A percentile compares a stretch with the other conserved stretches of the same genome.
These are phyloP conservation scores for Inga laurina DNA, from an alignment of 306 rosid genomes.

Conservation along the genomic window DNA sequence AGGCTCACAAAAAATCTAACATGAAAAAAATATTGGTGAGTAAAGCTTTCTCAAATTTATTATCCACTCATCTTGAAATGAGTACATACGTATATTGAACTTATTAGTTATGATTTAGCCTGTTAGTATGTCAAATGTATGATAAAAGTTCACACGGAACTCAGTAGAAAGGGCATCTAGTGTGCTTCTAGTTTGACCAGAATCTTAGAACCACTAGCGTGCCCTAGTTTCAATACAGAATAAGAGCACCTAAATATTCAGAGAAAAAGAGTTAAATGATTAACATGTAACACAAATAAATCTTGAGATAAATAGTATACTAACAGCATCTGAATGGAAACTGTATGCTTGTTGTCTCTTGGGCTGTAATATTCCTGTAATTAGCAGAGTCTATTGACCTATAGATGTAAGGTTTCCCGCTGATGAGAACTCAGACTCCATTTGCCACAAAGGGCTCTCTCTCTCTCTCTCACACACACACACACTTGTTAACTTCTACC, in stretches of 20 bases:
- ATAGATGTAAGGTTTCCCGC: not conserved
- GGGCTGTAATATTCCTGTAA: not conserved
- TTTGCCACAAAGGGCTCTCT: not conserved
- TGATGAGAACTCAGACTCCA: not conserved
- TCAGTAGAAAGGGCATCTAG: not conserved
- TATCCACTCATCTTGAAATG: not conserved
- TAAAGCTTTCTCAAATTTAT: conserved; percentile 1
- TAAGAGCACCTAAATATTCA: not conserved
- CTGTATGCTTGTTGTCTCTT: not conserved
- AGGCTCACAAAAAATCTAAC: conserved; percentile 6
- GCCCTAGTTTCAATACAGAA: not conserved
- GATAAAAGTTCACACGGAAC: not conserved
- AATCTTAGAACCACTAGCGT: not conserved
- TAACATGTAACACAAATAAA: not conserved
- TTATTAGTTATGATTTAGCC: not conserved
- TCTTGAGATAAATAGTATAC: not conserved
- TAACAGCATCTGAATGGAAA: not conserved
- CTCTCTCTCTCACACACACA: not conserved
- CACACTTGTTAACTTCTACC: not conserved
- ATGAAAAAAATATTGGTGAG: not conserved
- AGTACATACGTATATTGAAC: not conserved
- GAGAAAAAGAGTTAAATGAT: not conserved
- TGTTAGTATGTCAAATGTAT: not conserved
- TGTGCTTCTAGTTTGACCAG: not conserved
- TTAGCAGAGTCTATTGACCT: not conserved